Conservation (phyloP, 2,329 filamentous ascomycete genomes). For the Dactylellina parvicollis region DNA sequence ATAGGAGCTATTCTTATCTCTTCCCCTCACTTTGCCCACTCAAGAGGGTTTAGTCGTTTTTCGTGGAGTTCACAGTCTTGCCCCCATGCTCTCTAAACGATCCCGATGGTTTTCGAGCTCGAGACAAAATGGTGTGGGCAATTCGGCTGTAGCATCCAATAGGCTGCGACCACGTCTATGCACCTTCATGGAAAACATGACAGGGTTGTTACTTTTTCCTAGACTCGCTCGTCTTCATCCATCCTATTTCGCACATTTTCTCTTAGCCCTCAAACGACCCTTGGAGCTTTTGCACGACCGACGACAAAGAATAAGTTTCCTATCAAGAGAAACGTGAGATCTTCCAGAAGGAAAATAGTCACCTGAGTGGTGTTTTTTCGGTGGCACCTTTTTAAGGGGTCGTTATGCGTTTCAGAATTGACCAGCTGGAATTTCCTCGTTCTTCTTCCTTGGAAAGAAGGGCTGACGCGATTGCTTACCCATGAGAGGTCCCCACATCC, state of each 20-base stretch:
- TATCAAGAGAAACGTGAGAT: slow-evolving; percentile 41
- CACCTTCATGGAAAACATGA: slow-evolving; percentile 47
- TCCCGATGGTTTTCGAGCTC: slow-evolving; percentile 41
- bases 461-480: slow-evolving; percentile 53
- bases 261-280: slow-evolving; percentile 2
- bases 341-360: slow-evolving; percentile 47
- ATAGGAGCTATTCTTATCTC: slow-evolving; percentile 53
- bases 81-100: slow-evolving; percentile 49
- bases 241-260: slow-evolving; percentile 46
- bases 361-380: slow-evolving; percentile 50
- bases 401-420: slow-evolving; percentile 52
- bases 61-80: slow-evolving; percentile 24
- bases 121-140: slow-evolving; percentile 31
- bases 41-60: slow-evolving; percentile 37
- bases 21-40: slow-evolving; percentile 27
- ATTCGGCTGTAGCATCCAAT: slow-evolving; percentile 49
- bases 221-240: slow-evolving; percentile 21
- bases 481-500: slow-evolving; percentile 37
- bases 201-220: slow-evolving; percentile 53
- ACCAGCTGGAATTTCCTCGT: slow-evolving; percentile 48
- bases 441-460: slow-evolving; percentile 19
- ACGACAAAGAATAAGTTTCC: slow-evolving; percentile 31
- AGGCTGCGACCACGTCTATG: slow-evolving; percentile 54
- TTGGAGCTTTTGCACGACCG: slow-evolving; percentile 30
- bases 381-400: slow-evolving; percentile 52